Conservation (phyloP, 2,329 filamentous ascomycete species). For the Epicoccum sorghinum region DNA sequence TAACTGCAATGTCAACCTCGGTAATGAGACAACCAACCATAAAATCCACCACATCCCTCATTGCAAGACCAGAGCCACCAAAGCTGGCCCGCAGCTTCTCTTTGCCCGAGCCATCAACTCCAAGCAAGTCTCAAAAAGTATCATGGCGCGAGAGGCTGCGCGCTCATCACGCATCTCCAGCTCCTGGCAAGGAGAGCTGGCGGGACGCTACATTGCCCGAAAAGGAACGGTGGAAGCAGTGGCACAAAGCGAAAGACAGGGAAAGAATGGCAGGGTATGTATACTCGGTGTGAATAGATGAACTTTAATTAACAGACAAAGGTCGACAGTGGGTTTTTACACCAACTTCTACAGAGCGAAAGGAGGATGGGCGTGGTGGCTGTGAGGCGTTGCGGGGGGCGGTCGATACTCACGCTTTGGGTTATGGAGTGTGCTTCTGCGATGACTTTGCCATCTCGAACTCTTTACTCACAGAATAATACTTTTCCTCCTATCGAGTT, state of each 20-base stretch:
- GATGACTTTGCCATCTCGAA: not conserved
- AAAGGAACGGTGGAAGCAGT: conserved; percentile 35
- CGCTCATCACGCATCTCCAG: conserved; percentile 1
- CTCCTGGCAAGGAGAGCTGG: conserved; percentile 29
- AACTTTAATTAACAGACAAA: not conserved
- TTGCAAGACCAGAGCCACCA: not conserved
- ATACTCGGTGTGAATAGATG: too few relatives aligned
- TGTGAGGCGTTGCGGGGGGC: not conserved
- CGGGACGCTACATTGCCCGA: conserved; percentile 30
- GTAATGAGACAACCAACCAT: not conserved
- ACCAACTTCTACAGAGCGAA: conserved; percentile 23
- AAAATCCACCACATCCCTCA: conserved; percentile 4
- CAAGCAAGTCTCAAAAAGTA: not conserved
- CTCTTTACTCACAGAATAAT: not conserved
- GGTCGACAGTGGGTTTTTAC: conserved; percentile 21
- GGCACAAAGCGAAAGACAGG: conserved; percentile 34
- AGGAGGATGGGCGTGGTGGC: conserved; percentile 19
- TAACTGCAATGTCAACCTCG: not conserved
- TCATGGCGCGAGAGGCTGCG: conserved; percentile 21
- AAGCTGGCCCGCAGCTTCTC: conserved; percentile 9
- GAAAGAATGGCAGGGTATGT: conserved; percentile 24
- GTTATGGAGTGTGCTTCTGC: not conserved
- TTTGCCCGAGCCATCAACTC: not conserved
- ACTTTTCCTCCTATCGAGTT: not conserved
- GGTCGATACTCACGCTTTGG: too few relatives aligned